Percentiles rank a stretch among this genome's conserved stretches.
phyloP scores from a whole-genome alignment of 2,329 filamentous ascomycete species.

The Sclerotinia sclerotiorum region DNA sequence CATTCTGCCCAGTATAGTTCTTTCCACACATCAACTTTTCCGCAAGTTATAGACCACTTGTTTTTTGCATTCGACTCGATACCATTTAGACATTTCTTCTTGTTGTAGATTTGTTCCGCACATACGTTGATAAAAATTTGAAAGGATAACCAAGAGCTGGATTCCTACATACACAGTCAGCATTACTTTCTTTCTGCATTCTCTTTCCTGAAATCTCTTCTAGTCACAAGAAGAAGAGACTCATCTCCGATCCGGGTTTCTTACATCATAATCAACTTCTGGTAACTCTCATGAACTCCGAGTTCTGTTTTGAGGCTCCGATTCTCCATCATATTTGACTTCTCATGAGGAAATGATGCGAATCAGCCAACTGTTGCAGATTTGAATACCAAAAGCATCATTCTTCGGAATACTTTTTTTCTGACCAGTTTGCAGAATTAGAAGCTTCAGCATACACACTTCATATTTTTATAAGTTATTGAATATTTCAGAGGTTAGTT shows the following conservation, averaged over 20 bases:
- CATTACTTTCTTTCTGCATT: conserved; percentile 3
- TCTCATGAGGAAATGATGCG: neutral
- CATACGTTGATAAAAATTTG: neutral
- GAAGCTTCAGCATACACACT: neutral
- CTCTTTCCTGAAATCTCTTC: neutral
- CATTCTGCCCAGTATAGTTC: neutral
- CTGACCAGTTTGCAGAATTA: conserved; percentile 5
- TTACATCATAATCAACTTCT: neutral
- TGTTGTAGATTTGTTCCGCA: neutral
- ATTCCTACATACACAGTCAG: conserved; percentile 29
- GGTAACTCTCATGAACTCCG: neutral
- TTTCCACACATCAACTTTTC: neutral
- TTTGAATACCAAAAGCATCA: neutral
- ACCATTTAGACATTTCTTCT: neutral
- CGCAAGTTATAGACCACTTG: conserved; percentile 7
- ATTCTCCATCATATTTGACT: neutral
- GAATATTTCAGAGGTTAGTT: conserved; percentile 1
- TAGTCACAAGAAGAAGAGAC: neutral
- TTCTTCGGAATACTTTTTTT: too few species aligned
- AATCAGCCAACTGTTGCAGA: conserved; percentile 2
- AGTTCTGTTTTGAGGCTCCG: neutral
- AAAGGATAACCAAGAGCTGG: conserved; percentile 40
- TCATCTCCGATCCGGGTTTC: conserved; percentile 17
- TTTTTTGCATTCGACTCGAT: neutral
- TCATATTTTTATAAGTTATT: neutral